A percentile compares a stretch with the other conserved stretches of the same genome.
phyloP scores from a whole-genome alignment of 2,329 filamentous ascomycete genomes.

The Fusarium fracticaudum region DNA sequence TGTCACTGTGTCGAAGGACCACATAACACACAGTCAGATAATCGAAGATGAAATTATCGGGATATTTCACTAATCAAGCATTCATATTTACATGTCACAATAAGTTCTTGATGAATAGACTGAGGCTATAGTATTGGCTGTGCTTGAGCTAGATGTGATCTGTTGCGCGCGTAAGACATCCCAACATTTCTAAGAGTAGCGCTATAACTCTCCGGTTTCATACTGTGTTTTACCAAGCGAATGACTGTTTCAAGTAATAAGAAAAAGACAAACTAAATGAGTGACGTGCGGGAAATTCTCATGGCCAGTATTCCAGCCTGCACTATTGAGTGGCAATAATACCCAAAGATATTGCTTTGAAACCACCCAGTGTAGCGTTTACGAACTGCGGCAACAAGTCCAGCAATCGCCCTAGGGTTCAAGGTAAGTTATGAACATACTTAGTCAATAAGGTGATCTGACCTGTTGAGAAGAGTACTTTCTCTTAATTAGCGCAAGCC shows the following conservation, averaged over 20 bases:
- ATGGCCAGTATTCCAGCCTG: rapidly evolving
- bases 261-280: neutral
- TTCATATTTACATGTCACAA: neutral
- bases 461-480: neutral
- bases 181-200: neutral
- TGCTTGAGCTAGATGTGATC: neutral
- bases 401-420: neutral
- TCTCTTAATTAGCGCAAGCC: neutral
- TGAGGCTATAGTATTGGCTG: neutral
- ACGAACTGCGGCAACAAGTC: neutral
- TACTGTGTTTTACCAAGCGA: neutral
- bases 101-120: neutral
- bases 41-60: rapidly evolving
- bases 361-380: rapidly evolving
- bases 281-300: neutral
- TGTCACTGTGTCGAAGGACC: rapidly evolving
- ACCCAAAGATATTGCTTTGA: neutral
- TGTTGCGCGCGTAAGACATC: neutral
- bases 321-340: neutral
- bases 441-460: rapidly evolving
- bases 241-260: neutral
- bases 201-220: neutral
- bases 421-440: neutral
- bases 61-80: too few species aligned
- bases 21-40: neutral